These are phyloP conservation scores for Omphalotus olearius DNA, from an alignment of 1,284 basidiomycete genomes.

Conservation along the genomic window DNA sequence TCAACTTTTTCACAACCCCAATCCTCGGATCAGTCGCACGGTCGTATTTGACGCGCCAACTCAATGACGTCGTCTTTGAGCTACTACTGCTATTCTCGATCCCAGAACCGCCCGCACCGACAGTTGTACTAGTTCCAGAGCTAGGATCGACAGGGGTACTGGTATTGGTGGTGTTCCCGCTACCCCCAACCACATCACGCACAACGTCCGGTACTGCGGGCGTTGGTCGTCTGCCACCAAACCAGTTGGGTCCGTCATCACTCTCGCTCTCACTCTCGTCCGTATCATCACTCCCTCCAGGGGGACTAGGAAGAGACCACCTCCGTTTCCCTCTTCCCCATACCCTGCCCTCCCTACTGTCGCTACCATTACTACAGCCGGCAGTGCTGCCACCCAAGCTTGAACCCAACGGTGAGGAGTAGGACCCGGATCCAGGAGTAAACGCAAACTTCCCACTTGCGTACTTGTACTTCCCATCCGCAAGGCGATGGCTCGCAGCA, in stretches of 20 bases:
- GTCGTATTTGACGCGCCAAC: slow-evolving; percentile 50
- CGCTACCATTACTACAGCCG: no score
- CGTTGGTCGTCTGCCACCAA: no score
- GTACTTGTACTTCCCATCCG: slow-evolving; percentile 67
- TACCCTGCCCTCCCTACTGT: neutral
- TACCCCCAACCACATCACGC: neutral
- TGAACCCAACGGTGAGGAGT: no score
- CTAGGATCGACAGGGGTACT: neutral
- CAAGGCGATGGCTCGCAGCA: slow-evolving; percentile 48
- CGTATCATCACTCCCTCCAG: slow-evolving; percentile 32
- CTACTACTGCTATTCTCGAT: neutral
- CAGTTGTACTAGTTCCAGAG: neutral
- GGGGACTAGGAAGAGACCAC: slow-evolving; percentile 65
- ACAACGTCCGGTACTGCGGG: no score
- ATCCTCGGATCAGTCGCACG: slow-evolving; percentile 64
- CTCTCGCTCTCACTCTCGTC: neutral
- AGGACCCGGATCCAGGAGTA: no score
- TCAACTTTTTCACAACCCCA: slow-evolving; percentile 57
- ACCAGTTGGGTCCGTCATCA: no score
- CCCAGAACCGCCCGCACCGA: neutral
- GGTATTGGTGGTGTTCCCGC: neutral
- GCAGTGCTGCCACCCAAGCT: no score
- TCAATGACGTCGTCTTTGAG: slow-evolving; percentile 15
- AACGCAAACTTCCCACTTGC: slow-evolving; percentile 13
- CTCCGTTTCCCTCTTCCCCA: slow-evolving; percentile 34